A percentile compares a stretch with the other conserved stretches of the same genome.
Evolutionary conservation across 352 stramenopile species (phyloP).

Genomic region (Pythium pyrilobum): DNA sequence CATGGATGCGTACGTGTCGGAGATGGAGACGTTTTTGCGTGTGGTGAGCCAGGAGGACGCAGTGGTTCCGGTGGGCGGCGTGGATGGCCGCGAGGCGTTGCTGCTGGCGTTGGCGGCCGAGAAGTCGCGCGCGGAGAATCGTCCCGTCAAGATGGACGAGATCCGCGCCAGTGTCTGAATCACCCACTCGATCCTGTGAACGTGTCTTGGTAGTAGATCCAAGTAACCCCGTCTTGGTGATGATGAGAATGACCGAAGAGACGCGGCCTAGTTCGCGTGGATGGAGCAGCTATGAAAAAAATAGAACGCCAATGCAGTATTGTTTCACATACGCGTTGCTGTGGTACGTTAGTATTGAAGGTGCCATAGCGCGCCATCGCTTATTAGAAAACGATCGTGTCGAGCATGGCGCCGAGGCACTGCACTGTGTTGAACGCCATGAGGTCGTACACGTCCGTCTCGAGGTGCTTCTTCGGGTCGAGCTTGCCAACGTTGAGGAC

Average conservation of each 20-base stretch:
- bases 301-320: background rate
- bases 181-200: background rate
- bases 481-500: constrained; percentile 98
- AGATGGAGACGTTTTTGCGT: constrained; percentile 70
- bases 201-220: background rate
- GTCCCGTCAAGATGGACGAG: constrained; percentile 56
- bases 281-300: background rate
- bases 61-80: constrained; percentile 43
- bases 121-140: constrained; percentile 63
- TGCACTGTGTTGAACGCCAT: constrained; percentile 99
- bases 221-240: background rate
- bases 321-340: background rate
- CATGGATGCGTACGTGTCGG: constrained; percentile 34
- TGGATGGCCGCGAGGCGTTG: constrained; percentile 60
- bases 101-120: constrained; percentile 63
- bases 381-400: constrained; percentile 97
- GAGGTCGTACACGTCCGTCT: constrained; percentile 94
- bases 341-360: no score
- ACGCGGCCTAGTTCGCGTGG: background rate
- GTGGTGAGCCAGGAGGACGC: constrained; percentile 37
- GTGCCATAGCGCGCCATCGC: no score
- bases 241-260: background rate
- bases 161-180: constrained; percentile 16
- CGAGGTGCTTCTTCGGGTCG: constrained; percentile 92
- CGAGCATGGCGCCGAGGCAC: constrained; percentile 97